A percentile compares a stretch with the other conserved stretches of the same genome.
Conservation (phyloP, 2,329 filamentous ascomycete species). For the Elsinoe arachidis region DNA sequence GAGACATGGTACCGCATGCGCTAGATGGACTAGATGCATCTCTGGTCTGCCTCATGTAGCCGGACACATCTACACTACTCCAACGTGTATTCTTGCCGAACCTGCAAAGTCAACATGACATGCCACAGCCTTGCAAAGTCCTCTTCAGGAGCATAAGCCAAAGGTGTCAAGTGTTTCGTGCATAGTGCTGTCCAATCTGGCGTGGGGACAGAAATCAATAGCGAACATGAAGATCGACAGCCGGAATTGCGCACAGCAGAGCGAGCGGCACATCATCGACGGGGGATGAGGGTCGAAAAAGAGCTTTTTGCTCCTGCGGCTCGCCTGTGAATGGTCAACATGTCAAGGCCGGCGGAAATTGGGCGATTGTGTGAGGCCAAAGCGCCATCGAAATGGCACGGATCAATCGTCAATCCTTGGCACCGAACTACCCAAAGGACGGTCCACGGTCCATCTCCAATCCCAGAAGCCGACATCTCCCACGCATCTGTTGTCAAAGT, state of each 20-base stretch:
- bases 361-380: not conserved
- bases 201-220: not conserved
- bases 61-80: too few relatives aligned
- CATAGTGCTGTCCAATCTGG: not conserved
- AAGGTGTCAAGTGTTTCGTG: conserved; percentile 1
- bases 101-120: too few relatives aligned
- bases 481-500: not conserved
- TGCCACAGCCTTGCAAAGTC: not conserved
- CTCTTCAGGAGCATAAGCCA: not conserved
- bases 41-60: not conserved
- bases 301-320: conserved; percentile 4
- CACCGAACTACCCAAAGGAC: not conserved
- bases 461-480: conserved; percentile 6
- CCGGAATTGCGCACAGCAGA: conserved; percentile 1
- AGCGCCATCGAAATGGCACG: not conserved
- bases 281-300: not conserved
- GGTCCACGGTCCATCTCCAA: not conserved
- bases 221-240: conserved; percentile 4
- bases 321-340: not conserved
- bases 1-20: conserved; percentile 1
- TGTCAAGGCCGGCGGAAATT: conserved; percentile 3
- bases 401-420: not conserved
- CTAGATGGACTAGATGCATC: conserved; percentile 7
- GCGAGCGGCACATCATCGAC: conserved; percentile 5
- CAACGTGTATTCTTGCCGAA: too few relatives aligned